Conservation (phyloP, 192 early-diverging fungal species). For the Entomortierella parvispora region DNA sequence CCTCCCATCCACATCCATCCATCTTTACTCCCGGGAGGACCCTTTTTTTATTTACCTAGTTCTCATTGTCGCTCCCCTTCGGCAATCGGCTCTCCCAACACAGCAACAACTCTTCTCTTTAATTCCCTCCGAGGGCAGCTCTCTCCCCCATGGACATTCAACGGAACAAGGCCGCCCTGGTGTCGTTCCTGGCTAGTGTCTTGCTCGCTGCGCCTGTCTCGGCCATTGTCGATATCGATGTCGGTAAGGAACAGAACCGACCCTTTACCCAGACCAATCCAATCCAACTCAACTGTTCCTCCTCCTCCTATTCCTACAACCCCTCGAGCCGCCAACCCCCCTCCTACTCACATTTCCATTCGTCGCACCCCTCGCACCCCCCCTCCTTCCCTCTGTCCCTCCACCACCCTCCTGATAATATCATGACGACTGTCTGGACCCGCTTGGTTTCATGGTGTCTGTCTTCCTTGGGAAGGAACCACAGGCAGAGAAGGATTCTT, state of each 20-base stretch:
- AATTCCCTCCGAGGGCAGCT: slow-evolving; percentile 7
- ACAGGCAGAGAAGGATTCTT: too few relatives aligned
- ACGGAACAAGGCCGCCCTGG: slow-evolving; percentile 50
- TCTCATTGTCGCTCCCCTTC: neutral
- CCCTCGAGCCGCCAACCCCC: too few relatives aligned
- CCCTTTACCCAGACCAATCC: neutral
- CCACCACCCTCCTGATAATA: too few relatives aligned
- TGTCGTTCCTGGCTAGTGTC: slow-evolving; percentile 41
- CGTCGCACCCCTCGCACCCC: too few relatives aligned
- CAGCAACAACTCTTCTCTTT: neutral
- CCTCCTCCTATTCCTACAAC: neutral
- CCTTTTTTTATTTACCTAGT: neutral
- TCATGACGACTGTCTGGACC: too few relatives aligned
- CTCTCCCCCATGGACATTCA: slow-evolving; percentile 32
- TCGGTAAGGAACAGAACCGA: slow-evolving; percentile 16
- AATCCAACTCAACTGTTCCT: neutral
- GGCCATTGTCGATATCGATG: slow-evolving; percentile 23
- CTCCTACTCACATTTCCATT: too few relatives aligned
- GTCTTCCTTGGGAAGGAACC: too few relatives aligned
- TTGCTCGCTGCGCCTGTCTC: slow-evolving; percentile 40
- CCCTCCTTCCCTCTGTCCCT: too few relatives aligned
- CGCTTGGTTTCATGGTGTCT: too few relatives aligned
- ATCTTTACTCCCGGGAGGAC: neutral
- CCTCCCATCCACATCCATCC: neutral
- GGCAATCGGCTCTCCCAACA: too few relatives aligned